These are phyloP conservation scores for Eucalyptus marginata DNA, from an alignment of 345 rosid genomes.

Conservation along the genomic window DNA sequence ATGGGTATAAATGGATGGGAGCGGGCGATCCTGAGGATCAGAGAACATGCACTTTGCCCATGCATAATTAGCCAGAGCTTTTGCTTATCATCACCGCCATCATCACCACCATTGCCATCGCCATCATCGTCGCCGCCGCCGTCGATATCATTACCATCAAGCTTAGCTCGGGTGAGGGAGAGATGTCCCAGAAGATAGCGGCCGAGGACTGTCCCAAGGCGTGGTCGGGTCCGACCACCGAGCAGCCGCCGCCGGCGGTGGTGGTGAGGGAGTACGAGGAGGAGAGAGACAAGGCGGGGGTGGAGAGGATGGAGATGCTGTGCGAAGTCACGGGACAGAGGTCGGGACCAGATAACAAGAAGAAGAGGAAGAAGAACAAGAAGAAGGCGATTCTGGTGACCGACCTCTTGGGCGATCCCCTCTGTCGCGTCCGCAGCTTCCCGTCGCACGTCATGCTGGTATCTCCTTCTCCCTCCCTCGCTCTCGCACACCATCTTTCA, in stretches of 20 bases:
- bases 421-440: constrained; percentile 57
- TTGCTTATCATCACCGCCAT: not conserved
- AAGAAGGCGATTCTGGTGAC: constrained; percentile 48
- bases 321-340: constrained; percentile 22
- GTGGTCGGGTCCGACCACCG: not conserved
- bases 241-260: not conserved
- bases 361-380: constrained; percentile 12
- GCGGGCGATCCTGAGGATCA: not conserved
- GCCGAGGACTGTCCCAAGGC: constrained; percentile 3
- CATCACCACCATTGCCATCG: not conserved
- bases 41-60: not conserved
- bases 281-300: constrained; percentile 35
- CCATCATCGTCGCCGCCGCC: not conserved
- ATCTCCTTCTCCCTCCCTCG: not conserved
- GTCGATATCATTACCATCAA: not conserved
- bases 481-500: not conserved
- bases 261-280: constrained; percentile 56
- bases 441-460: constrained; percentile 56
- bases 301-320: constrained; percentile 52
- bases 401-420: constrained; percentile 69
- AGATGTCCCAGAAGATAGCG: constrained; percentile 21
- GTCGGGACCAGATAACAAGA: not conserved
- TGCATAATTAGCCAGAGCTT: not conserved
- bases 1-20: not conserved
- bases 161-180: not conserved